These are phyloP conservation scores for Irpex lacteus DNA, from an alignment of 1,284 basidiomycete species.

Conservation along the genomic window DNA sequence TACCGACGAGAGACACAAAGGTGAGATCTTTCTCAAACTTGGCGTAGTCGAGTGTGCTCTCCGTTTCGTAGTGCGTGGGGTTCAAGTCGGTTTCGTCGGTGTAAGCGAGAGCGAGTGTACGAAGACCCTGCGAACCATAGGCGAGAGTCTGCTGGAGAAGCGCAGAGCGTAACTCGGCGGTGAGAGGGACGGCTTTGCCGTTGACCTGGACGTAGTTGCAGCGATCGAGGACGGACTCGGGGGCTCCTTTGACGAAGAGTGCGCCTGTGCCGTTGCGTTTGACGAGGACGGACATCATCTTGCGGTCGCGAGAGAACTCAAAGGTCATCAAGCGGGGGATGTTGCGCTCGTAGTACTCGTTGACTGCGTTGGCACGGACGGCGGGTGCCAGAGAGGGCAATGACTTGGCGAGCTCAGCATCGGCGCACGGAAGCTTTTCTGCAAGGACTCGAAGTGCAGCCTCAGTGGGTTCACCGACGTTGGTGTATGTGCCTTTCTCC, in stretches of 20 bases:
- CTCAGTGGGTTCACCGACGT: slow-evolving; percentile 96
- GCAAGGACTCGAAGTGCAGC: slow-evolving; percentile 91
- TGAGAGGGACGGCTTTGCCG: slow-evolving; percentile 57
- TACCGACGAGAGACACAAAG: slow-evolving; percentile 94
- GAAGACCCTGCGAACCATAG: slow-evolving; percentile 83
- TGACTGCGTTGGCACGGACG: slow-evolving; percentile 79
- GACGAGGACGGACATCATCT: slow-evolving; percentile 95
- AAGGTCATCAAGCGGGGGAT: slow-evolving; percentile 88
- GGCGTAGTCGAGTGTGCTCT: slow-evolving; percentile 78
- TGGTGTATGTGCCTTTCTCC: slow-evolving; percentile 80
- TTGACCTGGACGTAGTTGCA: slow-evolving; percentile 77
- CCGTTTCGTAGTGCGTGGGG: slow-evolving; percentile 75
- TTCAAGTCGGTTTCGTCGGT: slow-evolving; percentile 78
- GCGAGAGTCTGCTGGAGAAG: slow-evolving; percentile 66
- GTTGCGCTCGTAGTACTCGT: slow-evolving; percentile 73
- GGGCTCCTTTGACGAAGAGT: slow-evolving; percentile 93
- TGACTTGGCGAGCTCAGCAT: slow-evolving; percentile 52
- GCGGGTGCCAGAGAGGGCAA: slow-evolving; percentile 56
- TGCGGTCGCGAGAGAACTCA: slow-evolving; percentile 97
- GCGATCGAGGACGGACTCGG: slow-evolving; percentile 90
- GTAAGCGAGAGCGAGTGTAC: slow-evolving; percentile 91
- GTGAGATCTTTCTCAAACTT: slow-evolving; percentile 90
- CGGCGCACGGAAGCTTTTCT: slow-evolving; percentile 79
- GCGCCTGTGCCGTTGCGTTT: slow-evolving; percentile 53
- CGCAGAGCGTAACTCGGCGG: slow-evolving; percentile 54